Evolutionary conservation across 805 yeast genomes (phyloP), one percentile per base, ranked within the genome.

Genomic region (Torulaspora indica): DNA sequence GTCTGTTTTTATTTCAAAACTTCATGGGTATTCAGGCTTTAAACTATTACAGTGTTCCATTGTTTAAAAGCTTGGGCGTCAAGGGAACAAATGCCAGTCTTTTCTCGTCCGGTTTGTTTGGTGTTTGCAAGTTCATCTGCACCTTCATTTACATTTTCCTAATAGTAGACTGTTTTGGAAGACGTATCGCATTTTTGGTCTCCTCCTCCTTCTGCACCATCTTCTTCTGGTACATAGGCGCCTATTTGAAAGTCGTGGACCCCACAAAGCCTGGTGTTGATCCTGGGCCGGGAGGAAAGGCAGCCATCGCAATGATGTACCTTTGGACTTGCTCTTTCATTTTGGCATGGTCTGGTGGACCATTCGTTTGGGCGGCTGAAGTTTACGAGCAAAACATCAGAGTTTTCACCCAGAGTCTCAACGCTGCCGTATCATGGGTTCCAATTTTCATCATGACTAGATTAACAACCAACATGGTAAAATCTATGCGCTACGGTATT

Each of bases 71-170:
- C 3, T 65, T 76, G 45, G 81, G 81, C 13, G 68, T 76, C 14
- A 57, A 57, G 27, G 75, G 78, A 1, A 56, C 70, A 6, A 64
- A 70, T 38, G 70, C 77, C 1, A 70, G 72, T 2, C 64, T 77
- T 35, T 66, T 73, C 14, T 73, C 80, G 3, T 75, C 79, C 6
- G 81, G 81, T 41, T 61, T 76, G 42, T 75, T 75, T 57, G 81
- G 81, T 23, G 61, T 75, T 29, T 61, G 75, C 36, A 76, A 76
- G 50, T 73, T 69, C 12, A 62, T 63, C n/a, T 70, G 71, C 25
- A 69, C 75, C 15, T 57, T 71, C 28, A 51, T 71, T 15, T 74
- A 75, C 73, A 65, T 73, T 10, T 62, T 73, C 42, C 62, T 70
- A 43, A 61, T 75, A 35, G 75, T 75, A 35, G 80, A 76, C 46